Conservation (phyloP, 2,329 filamentous ascomycete genomes). For the Orbilia quercus region DNA sequence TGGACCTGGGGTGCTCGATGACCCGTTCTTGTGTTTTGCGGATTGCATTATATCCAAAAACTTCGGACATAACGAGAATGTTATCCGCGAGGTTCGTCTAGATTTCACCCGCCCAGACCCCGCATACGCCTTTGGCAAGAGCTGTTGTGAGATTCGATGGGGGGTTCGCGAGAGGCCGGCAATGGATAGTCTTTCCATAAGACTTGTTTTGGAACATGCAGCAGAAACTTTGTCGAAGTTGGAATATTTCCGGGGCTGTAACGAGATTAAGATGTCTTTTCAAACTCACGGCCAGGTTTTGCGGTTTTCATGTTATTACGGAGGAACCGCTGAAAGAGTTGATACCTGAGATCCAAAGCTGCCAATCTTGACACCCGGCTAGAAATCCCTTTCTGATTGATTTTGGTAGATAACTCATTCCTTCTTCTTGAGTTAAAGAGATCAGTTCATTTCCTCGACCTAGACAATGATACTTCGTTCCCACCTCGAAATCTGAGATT, state of each 20-base stretch:
- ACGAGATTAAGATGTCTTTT: background rate
- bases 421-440: too few species aligned
- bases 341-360: background rate
- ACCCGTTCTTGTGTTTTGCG: background rate
- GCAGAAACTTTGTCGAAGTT: background rate
- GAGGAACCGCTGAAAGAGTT: slow-evolving; percentile 3
- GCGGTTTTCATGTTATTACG: background rate
- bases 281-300: background rate
- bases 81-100: background rate
- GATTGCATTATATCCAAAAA: background rate
- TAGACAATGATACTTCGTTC: too few species aligned
- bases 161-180: background rate
- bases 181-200: background rate
- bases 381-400: too few species aligned
- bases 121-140: background rate
- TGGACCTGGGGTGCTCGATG: background rate
- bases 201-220: background rate
- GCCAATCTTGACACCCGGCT: too few species aligned
- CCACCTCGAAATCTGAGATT: too few species aligned
- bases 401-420: too few species aligned
- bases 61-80: background rate
- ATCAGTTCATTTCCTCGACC: too few species aligned
- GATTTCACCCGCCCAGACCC: background rate
- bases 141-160: background rate
- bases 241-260: background rate